Evolutionary conservation across 805 yeast genomes (phyloP).

Genomic region (Starmera quercuum): DNA sequence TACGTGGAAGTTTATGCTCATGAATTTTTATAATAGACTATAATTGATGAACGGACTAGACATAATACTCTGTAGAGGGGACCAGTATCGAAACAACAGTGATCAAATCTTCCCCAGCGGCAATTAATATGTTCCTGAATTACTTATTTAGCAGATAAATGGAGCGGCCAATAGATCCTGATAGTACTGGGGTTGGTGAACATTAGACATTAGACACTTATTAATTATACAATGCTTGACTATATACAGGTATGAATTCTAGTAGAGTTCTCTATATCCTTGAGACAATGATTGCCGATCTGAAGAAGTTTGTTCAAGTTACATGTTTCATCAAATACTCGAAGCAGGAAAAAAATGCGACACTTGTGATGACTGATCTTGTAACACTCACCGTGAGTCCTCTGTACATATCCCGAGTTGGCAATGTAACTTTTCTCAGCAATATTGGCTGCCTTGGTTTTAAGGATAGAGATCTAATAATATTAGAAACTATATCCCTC

Average conservation of each 20-base stretch:
- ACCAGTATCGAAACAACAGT: no score
- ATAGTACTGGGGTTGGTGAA: no score
- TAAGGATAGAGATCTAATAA: conserved; percentile 45
- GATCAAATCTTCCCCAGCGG: no score
- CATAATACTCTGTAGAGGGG: no score
- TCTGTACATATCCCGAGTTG: conserved; percentile 50
- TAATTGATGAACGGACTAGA: no score
- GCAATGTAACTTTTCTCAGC: conserved; percentile 28
- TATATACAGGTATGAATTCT: background rate
- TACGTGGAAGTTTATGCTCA: no score
- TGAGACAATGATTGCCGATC: background rate
- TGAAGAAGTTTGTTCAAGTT: conserved; percentile 19
- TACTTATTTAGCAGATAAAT: no score
- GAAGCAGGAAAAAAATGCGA: conserved; percentile 67
- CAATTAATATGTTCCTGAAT: no score
- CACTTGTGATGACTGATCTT: conserved; percentile 65
- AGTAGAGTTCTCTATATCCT: background rate
- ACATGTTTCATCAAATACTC: conserved; percentile 59
- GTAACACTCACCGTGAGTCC: conserved; percentile 72
- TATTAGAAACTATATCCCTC: conserved; percentile 62
- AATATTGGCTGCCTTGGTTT: conserved; percentile 28
- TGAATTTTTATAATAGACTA: no score
- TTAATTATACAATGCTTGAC: no score
- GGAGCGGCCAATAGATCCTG: no score
- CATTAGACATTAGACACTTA: no score